phyloP scores from a whole-genome alignment of 768 basidiomycete species.

The Tylopilus cervinicoccineus region DNA sequence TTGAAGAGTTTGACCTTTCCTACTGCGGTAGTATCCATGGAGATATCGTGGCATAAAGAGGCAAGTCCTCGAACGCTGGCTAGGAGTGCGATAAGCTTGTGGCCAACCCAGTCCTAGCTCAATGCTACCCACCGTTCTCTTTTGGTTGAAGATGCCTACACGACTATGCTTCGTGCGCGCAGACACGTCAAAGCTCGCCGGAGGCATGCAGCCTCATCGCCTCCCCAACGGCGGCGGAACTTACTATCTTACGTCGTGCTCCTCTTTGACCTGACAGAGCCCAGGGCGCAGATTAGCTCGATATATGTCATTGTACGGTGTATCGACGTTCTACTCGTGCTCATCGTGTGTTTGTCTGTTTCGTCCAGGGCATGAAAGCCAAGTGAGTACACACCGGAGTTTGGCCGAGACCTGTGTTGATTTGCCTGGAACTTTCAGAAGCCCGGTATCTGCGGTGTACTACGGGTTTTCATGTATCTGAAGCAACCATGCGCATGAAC shows the following conservation, averaged over 20 bases:
- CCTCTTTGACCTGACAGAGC: slow-evolving; percentile 48
- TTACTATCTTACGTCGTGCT: slow-evolving; percentile 36
- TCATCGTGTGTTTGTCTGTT: neutral
- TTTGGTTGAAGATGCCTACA: slow-evolving; percentile 6
- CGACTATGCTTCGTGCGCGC: slow-evolving; percentile 11
- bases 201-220: slow-evolving; percentile 8
- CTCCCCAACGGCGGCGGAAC: slow-evolving; percentile 9
- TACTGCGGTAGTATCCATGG: slow-evolving; percentile 12
- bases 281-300: slow-evolving; percentile 50
- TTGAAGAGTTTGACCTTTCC: slow-evolving; percentile 15
- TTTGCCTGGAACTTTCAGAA: slow-evolving; percentile 8
- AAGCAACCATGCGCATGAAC: neutral
- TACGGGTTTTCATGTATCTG: slow-evolving; percentile 13
- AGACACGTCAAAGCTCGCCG: slow-evolving; percentile 10
- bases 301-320: slow-evolving; percentile 30
- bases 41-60: slow-evolving; percentile 15
- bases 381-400: slow-evolving; percentile 18
- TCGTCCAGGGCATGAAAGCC: slow-evolving; percentile 34
- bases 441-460: slow-evolving; percentile 26
- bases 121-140: neutral
- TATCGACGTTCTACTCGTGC: neutral
- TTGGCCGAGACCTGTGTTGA: too few relatives aligned
- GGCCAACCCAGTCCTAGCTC: too few relatives aligned
- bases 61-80: neutral
- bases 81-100: slow-evolving; percentile 11